These are phyloP conservation scores for Solanum hybrid DNA, from an alignment of 305 asterid species.

Conservation along the genomic window DNA sequence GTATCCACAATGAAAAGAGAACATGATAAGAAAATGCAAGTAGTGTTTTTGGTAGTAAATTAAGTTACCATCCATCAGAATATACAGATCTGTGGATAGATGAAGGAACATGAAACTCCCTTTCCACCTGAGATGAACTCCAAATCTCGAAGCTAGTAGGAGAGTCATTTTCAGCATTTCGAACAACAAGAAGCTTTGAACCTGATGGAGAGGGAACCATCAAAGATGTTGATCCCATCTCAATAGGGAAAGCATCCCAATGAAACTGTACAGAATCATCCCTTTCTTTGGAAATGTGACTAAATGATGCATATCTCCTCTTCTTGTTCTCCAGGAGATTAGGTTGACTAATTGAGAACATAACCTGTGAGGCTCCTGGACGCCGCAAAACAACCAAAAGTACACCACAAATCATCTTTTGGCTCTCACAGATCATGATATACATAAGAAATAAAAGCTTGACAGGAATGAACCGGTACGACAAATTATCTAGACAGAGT, in stretches of 20 bases:
- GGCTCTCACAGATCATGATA: background rate
- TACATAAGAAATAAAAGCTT: background rate
- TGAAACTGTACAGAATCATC: slow-evolving; percentile 40
- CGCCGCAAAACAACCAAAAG: slow-evolving; percentile 17
- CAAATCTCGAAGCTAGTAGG: slow-evolving; percentile 81
- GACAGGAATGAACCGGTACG: background rate
- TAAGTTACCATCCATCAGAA: slow-evolving; percentile 80
- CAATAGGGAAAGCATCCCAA: slow-evolving; percentile 85
- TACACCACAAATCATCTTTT: slow-evolving; percentile 1
- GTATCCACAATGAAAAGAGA: background rate
- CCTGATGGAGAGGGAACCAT: slow-evolving; percentile 90
- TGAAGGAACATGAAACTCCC: slow-evolving; percentile 60
- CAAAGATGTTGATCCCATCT: slow-evolving; percentile 55
- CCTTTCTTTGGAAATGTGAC: slow-evolving; percentile 43
- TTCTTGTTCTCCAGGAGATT: slow-evolving; percentile 65
- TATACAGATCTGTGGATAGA: slow-evolving; percentile 74
- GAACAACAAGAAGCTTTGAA: slow-evolving; percentile 63
- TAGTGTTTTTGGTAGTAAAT: background rate
- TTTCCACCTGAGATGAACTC: slow-evolving; percentile 61
- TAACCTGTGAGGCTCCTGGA: slow-evolving; percentile 52
- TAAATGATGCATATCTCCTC: slow-evolving; percentile 54
- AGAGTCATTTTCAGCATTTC: slow-evolving; percentile 68
- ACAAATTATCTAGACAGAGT: background rate
- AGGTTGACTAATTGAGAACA: slow-evolving; percentile 71
- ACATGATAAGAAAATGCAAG: background rate